These are phyloP conservation scores for Metschnikowia anglica DNA, from an alignment of 805 yeast species.

Conservation along the genomic window DNA sequence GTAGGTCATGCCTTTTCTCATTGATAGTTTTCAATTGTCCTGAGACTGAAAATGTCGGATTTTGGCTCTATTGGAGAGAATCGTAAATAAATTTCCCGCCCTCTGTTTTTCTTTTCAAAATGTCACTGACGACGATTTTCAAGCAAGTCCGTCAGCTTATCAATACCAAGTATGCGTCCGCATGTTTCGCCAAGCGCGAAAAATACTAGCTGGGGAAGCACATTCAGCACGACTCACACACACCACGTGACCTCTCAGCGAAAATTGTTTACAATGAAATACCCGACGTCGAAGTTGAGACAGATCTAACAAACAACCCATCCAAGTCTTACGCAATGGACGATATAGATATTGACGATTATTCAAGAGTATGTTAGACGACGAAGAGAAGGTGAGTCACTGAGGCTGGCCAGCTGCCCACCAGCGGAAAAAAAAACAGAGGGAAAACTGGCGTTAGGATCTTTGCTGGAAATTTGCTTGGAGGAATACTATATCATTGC, in stretches of 20 bases:
- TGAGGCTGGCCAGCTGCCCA: constrained; percentile 1
- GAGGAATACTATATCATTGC: too few species aligned
- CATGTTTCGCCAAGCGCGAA: too few species aligned
- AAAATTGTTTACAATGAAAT: constrained; percentile 5
- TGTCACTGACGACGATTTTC: too few species aligned
- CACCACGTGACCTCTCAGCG: constrained; percentile 11
- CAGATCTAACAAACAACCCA: background rate
- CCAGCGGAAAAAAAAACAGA: background rate
- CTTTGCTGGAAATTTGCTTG: constrained; percentile 1
- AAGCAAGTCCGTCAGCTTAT: too few species aligned
- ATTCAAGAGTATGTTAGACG: constrained; percentile 52
- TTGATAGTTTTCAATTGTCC: too few species aligned
- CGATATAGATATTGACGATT: constrained; percentile 62
- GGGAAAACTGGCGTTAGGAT: background rate
- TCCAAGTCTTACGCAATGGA: constrained; percentile 40
- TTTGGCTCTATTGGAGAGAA: too few species aligned
- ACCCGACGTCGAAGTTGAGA: constrained; percentile 4
- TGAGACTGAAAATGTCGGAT: too few species aligned
- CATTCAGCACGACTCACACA: background rate
- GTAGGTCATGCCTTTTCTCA: too few species aligned
- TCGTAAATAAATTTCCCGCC: too few species aligned
- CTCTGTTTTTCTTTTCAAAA: too few species aligned
- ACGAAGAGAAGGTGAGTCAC: constrained; percentile 6
- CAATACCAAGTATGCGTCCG: too few species aligned
- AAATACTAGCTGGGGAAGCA: background rate